Conservation (phyloP, 1,284 basidiomycete genomes). For the Puccinia novopanici region DNA sequence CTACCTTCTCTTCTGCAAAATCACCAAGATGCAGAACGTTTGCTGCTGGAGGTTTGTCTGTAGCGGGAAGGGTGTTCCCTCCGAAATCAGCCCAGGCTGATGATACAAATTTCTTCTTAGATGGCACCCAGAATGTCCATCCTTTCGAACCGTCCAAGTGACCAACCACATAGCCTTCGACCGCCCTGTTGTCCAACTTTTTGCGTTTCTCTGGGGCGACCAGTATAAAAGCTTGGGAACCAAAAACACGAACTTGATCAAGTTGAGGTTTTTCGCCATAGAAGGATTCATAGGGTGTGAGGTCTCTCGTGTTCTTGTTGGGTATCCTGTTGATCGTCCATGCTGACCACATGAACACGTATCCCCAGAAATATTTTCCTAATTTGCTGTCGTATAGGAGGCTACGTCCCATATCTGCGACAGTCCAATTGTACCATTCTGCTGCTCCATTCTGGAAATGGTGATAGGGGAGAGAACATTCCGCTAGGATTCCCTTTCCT, state of each 20-base stretch:
- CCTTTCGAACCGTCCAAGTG: not conserved
- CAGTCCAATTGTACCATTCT: not conserved
- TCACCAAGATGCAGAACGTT: too few relatives aligned
- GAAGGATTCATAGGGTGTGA: not conserved
- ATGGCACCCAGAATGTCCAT: not conserved
- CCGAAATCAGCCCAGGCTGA: not conserved
- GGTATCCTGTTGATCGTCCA: not conserved
- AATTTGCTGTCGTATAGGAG: not conserved
- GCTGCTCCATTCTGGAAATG: too few relatives aligned
- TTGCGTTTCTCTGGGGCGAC: not conserved
- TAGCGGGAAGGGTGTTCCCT: too few relatives aligned
- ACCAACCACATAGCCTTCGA: not conserved
- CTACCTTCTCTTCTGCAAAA: too few relatives aligned
- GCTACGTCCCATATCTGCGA: constrained; percentile 8
- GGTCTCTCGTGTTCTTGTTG: not conserved
- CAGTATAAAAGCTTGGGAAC: not conserved
- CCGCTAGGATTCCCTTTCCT: not conserved
- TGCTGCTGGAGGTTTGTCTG: too few relatives aligned
- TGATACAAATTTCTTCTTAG: not conserved
- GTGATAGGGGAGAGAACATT: not conserved
- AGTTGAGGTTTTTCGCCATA: constrained; percentile 10
- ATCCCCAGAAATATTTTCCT: not conserved
- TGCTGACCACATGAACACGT: not conserved
- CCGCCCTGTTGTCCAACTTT: not conserved
- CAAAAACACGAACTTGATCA: not conserved